Base-by-base conservation (phyloP, 306 rosid genomes). In the Myrica gale region DNA sequence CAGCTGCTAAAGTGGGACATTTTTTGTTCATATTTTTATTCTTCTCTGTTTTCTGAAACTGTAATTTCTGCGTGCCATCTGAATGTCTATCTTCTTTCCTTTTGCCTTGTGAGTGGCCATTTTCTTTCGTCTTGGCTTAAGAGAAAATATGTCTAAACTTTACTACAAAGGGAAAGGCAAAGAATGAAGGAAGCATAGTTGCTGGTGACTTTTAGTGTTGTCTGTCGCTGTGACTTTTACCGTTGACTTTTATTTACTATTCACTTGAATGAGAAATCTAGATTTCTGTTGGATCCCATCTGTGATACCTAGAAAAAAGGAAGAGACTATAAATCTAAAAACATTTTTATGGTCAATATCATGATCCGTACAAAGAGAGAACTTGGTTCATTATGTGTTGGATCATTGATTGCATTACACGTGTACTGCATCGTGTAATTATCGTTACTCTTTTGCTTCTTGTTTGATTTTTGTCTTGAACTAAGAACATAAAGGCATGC, bases 1-100 rank as follows among this genome's bases (percentile, higher is more conserved):
- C 96, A 73, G 92, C 98, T 20, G 88, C 93, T 72, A 95, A 95
- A 82, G 98, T 94, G 85, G 61, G 76, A 12, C 55, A 72, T 53
- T 60, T 70, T 66, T n/a, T 41, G 42, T 66, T 66, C 70, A 41
- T 17, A 48, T 42, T 66, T n/a, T 10, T 66, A 42, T 66, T 48
- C 44, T 17, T 54, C 46, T 23, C 47, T 47, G 23, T 4, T 48
- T 13, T 51, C 7, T 71, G 23, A 57, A 51, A 2, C 53, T 58
- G 66, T 57, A 69, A 44, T 21, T 52, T 67, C 68, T 52, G 19
- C 68, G 61, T 68, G 3, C 58, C 15, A n/a, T 15, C 7, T 19
- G 46, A 44, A 37, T 10, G 53, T 75, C 45, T 1, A 20, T 76
- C 46, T 74, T 45, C 41, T 20, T 57, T 69, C 52, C 21, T 45